Evolutionary conservation across 768 basidiomycete genomes (phyloP).

Genomic region (Rubroboletus pulcherrimus): DNA sequence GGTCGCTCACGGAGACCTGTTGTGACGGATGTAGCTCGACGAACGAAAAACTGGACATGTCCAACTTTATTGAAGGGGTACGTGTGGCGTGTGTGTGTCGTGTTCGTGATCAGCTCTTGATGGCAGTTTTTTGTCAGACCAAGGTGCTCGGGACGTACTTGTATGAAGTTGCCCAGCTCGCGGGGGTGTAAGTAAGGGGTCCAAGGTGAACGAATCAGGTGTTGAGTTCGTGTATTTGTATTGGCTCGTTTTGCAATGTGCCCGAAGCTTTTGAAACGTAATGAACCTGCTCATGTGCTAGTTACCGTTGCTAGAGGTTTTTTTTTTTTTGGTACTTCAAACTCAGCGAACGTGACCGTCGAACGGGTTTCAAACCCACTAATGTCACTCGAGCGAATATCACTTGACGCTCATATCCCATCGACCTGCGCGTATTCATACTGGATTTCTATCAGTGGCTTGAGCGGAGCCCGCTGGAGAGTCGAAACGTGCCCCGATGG

Average conservation of each 20-base stretch:
- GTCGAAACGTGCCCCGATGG: constrained; percentile 9
- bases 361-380: background rate
- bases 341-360: constrained; percentile 19
- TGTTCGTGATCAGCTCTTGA: background rate
- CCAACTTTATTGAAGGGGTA: constrained; percentile 86
- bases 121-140: constrained; percentile 16
- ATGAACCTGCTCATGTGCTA: background rate
- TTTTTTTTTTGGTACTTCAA: constrained; percentile 3
- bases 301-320: background rate
- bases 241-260: background rate
- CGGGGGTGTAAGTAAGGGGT: constrained; percentile 10
- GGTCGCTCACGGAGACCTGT: background rate
- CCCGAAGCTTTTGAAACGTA: background rate
- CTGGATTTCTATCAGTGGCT: background rate
- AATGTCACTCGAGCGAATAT: background rate
- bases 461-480: background rate
- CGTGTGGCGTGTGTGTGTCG: constrained; percentile 24
- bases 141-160: constrained; percentile 33
- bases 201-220: background rate
- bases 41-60: constrained; percentile 90
- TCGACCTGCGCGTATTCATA: background rate
- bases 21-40: constrained; percentile 55
- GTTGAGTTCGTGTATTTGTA: background rate
- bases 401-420: background rate
- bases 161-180: constrained; percentile 28